Base-by-base conservation (phyloP, 2,329 filamentous ascomycete species). In the Monilinia fructicola region DNA sequence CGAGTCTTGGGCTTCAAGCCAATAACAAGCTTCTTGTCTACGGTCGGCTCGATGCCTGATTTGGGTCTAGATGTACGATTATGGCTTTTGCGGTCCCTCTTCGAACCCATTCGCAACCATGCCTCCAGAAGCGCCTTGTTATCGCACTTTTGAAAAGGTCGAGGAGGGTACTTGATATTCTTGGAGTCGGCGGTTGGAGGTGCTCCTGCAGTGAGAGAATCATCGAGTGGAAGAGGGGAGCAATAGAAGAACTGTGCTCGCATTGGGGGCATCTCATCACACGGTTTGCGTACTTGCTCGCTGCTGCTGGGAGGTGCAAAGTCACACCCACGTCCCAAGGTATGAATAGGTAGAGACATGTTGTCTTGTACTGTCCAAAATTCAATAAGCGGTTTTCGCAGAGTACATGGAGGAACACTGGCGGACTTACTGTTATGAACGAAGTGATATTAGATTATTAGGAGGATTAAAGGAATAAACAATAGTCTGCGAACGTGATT, bases 201-300 rank as follows among this genome's bases (percentile, higher is more conserved):
- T 79, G 83, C 77, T 14, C 82, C 79, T 1, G 89, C 85, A 12
- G 90, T 92, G n/a, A 96, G 83, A 31, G 92, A 92, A 74, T 97
- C 93, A 74, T 97, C 93, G 75, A 97, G 93, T 40, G 92, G 89
- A 60, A 94, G 84, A 16, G 87, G 81, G 14, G 92, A 95, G 18
- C 87, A 85, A 78, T 96, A 97, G 78, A 97, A 97, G 80, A 92
- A 97, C 70, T 92, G 91, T 28, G 89, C 84, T 42, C 83, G 82
- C 64, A 90, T 77, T 0, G 85, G 83, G 21, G 90, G 89, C 31
- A 85, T 81, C 64, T 79, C 81, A 73, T 70, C 77, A 74, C 68
- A 76, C 74, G 55, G 75, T 21, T 59, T 59, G 31, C 12, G 28
- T 18, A 21, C n/a, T 50, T 61, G 21, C 31, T 26, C n/a, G 54